Evolutionary conservation across 2,329 filamentous ascomycete species (phyloP), one percentile per base, ranked within the genome.

Genomic region (Cladosporium halotolerans): DNA sequence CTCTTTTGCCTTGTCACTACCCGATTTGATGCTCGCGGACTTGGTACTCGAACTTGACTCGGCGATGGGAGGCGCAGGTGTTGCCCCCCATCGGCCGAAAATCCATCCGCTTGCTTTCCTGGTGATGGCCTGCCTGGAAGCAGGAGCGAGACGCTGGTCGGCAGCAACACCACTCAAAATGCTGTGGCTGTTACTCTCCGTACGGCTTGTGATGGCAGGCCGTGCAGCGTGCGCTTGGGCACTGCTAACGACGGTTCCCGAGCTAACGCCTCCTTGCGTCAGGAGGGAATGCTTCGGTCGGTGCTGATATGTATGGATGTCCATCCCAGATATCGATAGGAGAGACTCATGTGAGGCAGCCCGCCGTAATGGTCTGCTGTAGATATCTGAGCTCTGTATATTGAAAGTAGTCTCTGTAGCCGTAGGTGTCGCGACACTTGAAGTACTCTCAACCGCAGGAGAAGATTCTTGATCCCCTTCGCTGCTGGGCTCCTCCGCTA

Each of bases 281-380:
- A 73, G 74, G 14, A 84, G 81, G 55, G 93, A 79, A 63, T 95
- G 88, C 33, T 86, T 88, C 0, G 89, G 88, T 3, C 87, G 81
- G 1, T 79, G 78, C 62, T 85, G 84, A 4, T 95, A 76, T 3
- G 67, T 69, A 67, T 95, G 90, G 46, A 96, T 95, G 66, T 96
- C 92, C 68, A 96, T 85, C 2, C 89, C 90, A 0, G 85, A 82
- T 1, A 96, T 79, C 0, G 91, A 96, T 60, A 96, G 80, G 57
- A 96, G 84, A 14, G 89, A 95, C 67, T 96, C 91, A 62, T 95
- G 89, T 1, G 91, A 96, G 2, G 83, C 67, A 2, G 83, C 78
- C 32, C 86, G 84, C 39, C 82, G 86, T 3, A 56, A 32, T 55
- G 54, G 49, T 57, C 55, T 9, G 61, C 14, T 44, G 39, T 50